Evolutionary conservation across 2,329 filamentous ascomycete genomes (phyloP).

Genomic region (Fusarium vanettenii): DNA sequence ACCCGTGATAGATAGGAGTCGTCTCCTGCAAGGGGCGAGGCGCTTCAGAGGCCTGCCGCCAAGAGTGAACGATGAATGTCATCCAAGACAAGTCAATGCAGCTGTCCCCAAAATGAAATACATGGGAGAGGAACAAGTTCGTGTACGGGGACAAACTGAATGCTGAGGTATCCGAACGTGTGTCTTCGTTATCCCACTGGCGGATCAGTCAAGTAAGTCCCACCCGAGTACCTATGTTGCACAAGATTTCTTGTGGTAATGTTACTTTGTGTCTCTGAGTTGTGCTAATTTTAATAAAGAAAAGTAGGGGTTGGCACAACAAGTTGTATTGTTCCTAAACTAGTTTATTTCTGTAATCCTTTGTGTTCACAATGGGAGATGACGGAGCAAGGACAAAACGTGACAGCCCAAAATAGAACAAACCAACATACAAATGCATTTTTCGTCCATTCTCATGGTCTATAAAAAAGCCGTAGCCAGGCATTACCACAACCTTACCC

Average conservation of each 20-base stretch:
- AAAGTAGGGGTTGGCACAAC: neutral
- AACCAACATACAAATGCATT: neutral
- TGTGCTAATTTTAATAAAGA: neutral
- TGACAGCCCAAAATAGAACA: neutral
- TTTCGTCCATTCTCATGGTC: neutral
- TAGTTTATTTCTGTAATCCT: neutral
- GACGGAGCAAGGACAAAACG: neutral
- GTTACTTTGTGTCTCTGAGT: neutral
- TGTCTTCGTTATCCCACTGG: no score
- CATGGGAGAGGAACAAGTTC: neutral
- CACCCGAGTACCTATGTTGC: neutral
- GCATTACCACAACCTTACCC: neutral
- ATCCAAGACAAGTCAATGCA: neutral
- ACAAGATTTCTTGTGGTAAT: neutral
- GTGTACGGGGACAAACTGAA: neutral
- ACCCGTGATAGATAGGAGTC: no score
- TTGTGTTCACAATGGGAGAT: neutral
- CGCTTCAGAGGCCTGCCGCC: neutral
- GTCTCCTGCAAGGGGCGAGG: neutral
- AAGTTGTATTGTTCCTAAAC: neutral
- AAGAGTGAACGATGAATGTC: neutral
- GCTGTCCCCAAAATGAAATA: neutral
- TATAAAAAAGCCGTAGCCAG: neutral
- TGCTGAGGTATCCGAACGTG: neutral
- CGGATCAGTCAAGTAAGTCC: neutral